These are phyloP conservation scores for Syzygium jambos DNA, from an alignment of 345 rosid genomes.

Conservation along the genomic window DNA sequence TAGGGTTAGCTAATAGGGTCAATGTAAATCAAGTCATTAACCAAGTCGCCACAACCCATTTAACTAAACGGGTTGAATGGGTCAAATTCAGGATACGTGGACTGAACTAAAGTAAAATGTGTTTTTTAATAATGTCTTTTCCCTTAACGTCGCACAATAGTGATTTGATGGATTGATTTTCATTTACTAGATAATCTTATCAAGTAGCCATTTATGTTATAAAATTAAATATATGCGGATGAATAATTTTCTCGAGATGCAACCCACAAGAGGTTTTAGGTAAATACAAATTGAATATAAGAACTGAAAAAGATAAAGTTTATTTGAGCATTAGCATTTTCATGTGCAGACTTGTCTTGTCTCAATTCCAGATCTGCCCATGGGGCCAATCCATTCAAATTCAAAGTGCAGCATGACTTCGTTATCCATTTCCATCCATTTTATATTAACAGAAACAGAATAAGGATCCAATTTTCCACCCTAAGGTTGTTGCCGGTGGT, in stretches of 20 bases:
- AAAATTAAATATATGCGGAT: too few species aligned
- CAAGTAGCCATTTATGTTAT: background rate
- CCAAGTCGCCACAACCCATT: too few species aligned
- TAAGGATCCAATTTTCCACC: background rate
- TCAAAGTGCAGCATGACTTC: background rate
- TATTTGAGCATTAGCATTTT: background rate
- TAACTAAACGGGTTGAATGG: too few species aligned
- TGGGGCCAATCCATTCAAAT: background rate
- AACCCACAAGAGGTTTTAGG: background rate
- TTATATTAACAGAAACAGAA: background rate
- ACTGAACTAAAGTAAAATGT: too few species aligned
- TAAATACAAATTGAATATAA: too few species aligned
- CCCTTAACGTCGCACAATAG: too few species aligned
- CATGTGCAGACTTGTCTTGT: background rate
- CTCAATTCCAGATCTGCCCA: rapidly evolving
- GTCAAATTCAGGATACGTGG: too few species aligned
- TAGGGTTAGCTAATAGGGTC: background rate
- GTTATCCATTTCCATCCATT: background rate
- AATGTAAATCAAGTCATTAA: too few species aligned
- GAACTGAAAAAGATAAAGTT: too few species aligned
- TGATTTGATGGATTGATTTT: background rate
- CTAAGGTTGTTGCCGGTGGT: background rate
- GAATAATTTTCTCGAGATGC: background rate
- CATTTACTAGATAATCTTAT: background rate
- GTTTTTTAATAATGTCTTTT: too few species aligned